phyloP scores from a whole-genome alignment of 2,329 filamentous ascomycete species.

The Colletotrichum liriopes region DNA sequence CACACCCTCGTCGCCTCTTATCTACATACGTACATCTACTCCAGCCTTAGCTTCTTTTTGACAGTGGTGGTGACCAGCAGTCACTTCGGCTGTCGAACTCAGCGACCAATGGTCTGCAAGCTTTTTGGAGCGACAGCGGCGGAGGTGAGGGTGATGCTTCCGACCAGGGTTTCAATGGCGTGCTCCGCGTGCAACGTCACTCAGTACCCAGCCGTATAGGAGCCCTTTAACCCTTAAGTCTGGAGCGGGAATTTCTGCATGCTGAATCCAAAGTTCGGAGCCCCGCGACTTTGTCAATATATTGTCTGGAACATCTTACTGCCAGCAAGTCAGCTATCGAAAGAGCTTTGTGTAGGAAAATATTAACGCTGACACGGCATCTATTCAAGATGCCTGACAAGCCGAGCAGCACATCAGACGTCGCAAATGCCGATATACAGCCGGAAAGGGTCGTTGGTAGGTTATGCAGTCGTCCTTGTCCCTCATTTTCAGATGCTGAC shows the following conservation, averaged over 20 bases:
- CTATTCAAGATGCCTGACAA: conserved; percentile 8
- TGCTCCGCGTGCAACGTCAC: conserved; percentile 34
- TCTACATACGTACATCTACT: neutral
- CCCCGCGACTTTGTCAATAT: neutral
- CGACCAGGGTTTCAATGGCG: conserved; percentile 28
- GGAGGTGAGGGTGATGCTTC: conserved; percentile 23
- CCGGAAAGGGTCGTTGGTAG: neutral
- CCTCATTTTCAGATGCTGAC: neutral
- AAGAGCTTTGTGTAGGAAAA: neutral
- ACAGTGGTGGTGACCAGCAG: neutral
- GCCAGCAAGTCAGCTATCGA: neutral
- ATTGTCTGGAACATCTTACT: neutral
- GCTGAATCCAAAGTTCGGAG: neutral
- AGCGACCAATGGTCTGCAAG: neutral
- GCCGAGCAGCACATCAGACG: neutral
- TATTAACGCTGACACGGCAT: neutral
- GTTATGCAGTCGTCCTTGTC: too few relatives aligned
- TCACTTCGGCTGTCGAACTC: neutral
- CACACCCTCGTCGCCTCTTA: conserved; percentile 23
- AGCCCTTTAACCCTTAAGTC: conserved; percentile 14
- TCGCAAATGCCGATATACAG: neutral
- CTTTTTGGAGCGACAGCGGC: conserved; percentile 3
- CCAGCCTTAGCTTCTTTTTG: neutral
- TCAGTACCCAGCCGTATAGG: neutral
- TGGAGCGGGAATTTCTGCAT: neutral